Evolutionary conservation across 768 basidiomycete species (phyloP), one percentile per base, ranked within the genome.

Genomic region (Mycena latifolia): DNA sequence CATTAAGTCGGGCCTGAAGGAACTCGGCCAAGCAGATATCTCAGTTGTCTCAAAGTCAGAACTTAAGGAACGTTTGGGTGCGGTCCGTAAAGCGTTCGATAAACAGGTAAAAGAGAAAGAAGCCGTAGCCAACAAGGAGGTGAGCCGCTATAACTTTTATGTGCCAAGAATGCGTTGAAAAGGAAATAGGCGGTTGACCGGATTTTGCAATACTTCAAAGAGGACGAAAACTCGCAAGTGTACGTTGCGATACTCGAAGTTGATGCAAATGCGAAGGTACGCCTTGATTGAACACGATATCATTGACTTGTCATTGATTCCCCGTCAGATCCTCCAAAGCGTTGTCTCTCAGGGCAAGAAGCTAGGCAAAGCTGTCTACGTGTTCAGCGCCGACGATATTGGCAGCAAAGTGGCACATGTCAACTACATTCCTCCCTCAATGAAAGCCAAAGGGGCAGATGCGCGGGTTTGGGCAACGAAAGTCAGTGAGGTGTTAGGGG

Each of bases 11-110:
- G 28, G 27, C 54, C 58, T n/a, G 52, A 25, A 98, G 96, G 94
- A 95, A 79, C 88, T 99, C 39, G 90, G 89, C 48, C 93, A 95
- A 76, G 86, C 92, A 11, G 92, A 95, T 73, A 96, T 99, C 43
- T 96, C 96, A 0, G 84, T 96, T 37, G 79, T 97, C 59, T 84
- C 85, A 66, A 98, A 98, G 78, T 87, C 89, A 2, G 85, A 90
- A 57, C 81, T 99, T 64, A 91, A 88, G 71, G 92, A 96, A 52
- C 88, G 88, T 28, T 83, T 95, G 55, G 83, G 82, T 14, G 79
- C 80, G 33, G 84, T 94, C 57, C 90, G 94, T 55, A 95, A 95
- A 77, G 87, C 90, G 5, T 90, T 96, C 71, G 92, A 93, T 69
- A 96, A 95, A 72, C 86, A 92, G 73, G 80, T 85, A 67, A 98